Evolutionary conservation across 768 basidiomycete species (phyloP).

Genomic region (Coprinopsis marcescibilis): DNA sequence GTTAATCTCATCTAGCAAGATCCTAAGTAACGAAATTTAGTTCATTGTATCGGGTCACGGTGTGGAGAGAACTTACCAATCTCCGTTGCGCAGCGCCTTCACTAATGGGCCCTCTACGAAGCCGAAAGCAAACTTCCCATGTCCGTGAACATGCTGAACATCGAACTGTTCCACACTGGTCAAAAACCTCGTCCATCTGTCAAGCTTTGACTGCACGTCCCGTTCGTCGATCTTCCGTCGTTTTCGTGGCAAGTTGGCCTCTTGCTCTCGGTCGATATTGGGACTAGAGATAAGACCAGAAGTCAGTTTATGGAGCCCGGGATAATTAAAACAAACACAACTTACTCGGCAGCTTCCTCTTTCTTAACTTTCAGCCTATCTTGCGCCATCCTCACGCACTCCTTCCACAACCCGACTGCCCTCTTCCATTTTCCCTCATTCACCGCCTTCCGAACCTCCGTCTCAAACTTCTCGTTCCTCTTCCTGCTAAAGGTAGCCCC

Average conservation of each 20-base stretch:
- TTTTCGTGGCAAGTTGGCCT: conserved; percentile 54
- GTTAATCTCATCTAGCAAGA: conserved; percentile 95
- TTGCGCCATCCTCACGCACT: conserved; percentile 63
- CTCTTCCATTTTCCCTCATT: conserved; percentile 82
- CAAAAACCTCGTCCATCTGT: conserved; percentile 64
- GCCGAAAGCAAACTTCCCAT: conserved; percentile 87
- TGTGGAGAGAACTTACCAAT: conserved; percentile 63
- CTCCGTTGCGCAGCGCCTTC: conserved; percentile 78
- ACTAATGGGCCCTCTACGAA: conserved; percentile 97
- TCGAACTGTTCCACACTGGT: conserved; percentile 75
- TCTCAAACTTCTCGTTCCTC: conserved; percentile 84
- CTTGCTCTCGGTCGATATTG: conserved; percentile 11
- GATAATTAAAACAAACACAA: conserved; percentile 2
- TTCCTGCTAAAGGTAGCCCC: conserved; percentile 81
- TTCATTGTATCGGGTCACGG: conserved; percentile 4
- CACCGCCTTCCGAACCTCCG: conserved; percentile 75
- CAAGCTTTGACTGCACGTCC: conserved; percentile 37
- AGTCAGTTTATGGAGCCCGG: neutral
- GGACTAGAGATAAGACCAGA: conserved; percentile 9
- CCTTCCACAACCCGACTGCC: conserved; percentile 77
- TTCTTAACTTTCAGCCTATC: conserved; percentile 46
- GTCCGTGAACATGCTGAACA: conserved; percentile 79
- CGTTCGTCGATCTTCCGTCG: conserved; percentile 54
- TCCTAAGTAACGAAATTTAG: conserved; percentile 50
- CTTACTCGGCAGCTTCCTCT: conserved; percentile 22